Evolutionary conservation across 2,329 filamentous ascomycete species (phyloP), one percentile per base, ranked within the genome.

Genomic region (Colletotrichum australisinense): DNA sequence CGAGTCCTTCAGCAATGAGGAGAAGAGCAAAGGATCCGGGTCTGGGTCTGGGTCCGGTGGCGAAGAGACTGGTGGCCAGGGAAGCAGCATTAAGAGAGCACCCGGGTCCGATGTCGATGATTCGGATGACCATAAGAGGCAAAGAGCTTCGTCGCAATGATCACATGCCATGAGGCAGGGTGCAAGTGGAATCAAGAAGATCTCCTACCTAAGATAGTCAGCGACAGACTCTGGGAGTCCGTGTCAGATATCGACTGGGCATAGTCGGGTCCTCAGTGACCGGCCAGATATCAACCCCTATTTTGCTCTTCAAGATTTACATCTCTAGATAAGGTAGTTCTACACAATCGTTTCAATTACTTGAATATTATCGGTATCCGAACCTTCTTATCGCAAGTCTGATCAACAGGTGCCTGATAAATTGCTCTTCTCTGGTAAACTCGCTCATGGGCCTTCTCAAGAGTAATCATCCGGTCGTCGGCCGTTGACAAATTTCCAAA

Each of bases 401-500:
- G 16, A 16, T 2, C 35, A 6, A 42, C 14, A 42, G 16, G 35
- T 42, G n/a, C 14, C 14, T 46, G 14, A 8, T 19, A n/a, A 19
- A 8, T 8, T 46, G 42, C 19, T n/a, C 19, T n/a, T 8, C 42
- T 42, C 16, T 42, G 35, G 14, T 0, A n/a, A 4, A n/a, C 1
- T n/a, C 2, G 42, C 19, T 8, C 6, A 46, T n/a, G 16, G 19
- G 0, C 1, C 7, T 19, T 46, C 7, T 46, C 42, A 46, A 46
- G 42, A 24, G 28, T 58, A 32, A 12, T 70, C 67, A 4, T 58
- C 63, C 6, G 67, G 67, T 11, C 38, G 38, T 2, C 60, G 24
- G 7, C 70, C 70, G 4, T 73, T 73, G 7, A 73, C 60, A 24
- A 70, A 73, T 12, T 60, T 28, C 70, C 70, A 73, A 16, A 73